A percentile compares a stretch with the other conserved stretches of the same genome.
Conservation (phyloP, 1,284 basidiomycete species). For the Irpex sp. region DNA sequence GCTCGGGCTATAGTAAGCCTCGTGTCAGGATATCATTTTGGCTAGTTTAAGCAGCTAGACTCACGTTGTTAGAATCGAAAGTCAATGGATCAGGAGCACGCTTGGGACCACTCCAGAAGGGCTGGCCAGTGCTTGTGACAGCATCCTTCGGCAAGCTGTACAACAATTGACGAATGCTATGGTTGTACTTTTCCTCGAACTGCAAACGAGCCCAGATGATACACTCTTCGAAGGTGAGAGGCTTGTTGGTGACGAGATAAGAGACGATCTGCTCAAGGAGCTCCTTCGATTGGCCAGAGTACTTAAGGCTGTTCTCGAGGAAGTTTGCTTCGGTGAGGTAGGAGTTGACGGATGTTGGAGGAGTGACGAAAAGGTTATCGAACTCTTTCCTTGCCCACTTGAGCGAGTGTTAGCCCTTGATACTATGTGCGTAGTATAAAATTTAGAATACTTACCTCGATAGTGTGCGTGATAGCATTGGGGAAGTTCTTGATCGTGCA, state of each 20-base stretch:
- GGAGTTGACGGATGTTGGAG: constrained; percentile 91
- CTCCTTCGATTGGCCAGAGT: constrained; percentile 86
- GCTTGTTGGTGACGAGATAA: constrained; percentile 90
- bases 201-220: constrained; percentile 95
- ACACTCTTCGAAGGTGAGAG: constrained; percentile 95
- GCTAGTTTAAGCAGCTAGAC: constrained; percentile 24
- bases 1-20: constrained; percentile 57
- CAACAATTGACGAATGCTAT: constrained; percentile 90
- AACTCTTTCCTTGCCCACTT: constrained; percentile 96
- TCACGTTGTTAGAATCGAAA: constrained; percentile 85
- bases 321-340: constrained; percentile 98
- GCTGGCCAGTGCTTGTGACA: constrained; percentile 85
- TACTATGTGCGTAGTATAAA: not conserved
- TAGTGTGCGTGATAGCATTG: constrained; percentile 98
- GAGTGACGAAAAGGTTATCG: constrained; percentile 92
- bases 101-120: constrained; percentile 98
- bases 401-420: constrained; percentile 10
- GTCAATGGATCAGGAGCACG: constrained; percentile 91
- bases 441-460: constrained; percentile 58
- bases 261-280: constrained; percentile 90
- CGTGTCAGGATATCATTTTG: constrained; percentile 4
- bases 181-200: constrained; percentile 94
- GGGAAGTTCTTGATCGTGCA: constrained; percentile 99
- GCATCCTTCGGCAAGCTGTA: constrained; percentile 96
- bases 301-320: constrained; percentile 87